Percentiles rank a stretch among this genome's conserved stretches.
These are phyloP conservation scores for Alternaria sp. DNA, from an alignment of 2,329 filamentous ascomycete species.

Conservation along the genomic window DNA sequence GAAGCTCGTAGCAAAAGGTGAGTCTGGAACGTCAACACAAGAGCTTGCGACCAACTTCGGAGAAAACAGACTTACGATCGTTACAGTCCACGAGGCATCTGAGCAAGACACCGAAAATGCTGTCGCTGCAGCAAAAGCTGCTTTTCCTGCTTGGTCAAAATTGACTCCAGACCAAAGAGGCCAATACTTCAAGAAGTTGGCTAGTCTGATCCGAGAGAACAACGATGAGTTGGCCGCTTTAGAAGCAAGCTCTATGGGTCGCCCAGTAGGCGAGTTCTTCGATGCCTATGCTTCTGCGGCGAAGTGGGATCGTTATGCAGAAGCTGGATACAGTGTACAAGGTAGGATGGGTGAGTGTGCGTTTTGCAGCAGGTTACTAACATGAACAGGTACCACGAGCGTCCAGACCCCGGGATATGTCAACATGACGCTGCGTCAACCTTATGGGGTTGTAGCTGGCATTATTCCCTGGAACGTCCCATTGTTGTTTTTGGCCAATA, in stretches of 20 bases:
- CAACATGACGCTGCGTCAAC: conserved; percentile 79
- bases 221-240: conserved; percentile 81
- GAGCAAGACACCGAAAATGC: conserved; percentile 67
- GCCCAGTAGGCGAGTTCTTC: conserved; percentile 79
- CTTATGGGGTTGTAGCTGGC: conserved; percentile 77
- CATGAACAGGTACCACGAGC: conserved; percentile 71
- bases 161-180: conserved; percentile 35
- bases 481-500: conserved; percentile 34
- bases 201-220: conserved; percentile 76
- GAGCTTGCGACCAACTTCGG: not conserved
- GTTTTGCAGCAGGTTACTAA: not conserved
- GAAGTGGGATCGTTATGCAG: conserved; percentile 79
- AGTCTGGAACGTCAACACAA: conserved; percentile 31
- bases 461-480: conserved; percentile 70
- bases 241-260: conserved; percentile 85
- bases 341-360: not conserved
- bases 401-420: conserved; percentile 41
- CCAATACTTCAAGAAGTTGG: conserved; percentile 64
- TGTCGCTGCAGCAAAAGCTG: conserved; percentile 72
- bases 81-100: conserved; percentile 43
- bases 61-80: conserved; percentile 31
- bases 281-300: conserved; percentile 79
- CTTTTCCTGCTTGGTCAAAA: conserved; percentile 75
- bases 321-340: conserved; percentile 76
- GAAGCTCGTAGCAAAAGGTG: conserved; percentile 79